Conservation (phyloP, 768 basidiomycete species). For the Amanita exitialis region DNA sequence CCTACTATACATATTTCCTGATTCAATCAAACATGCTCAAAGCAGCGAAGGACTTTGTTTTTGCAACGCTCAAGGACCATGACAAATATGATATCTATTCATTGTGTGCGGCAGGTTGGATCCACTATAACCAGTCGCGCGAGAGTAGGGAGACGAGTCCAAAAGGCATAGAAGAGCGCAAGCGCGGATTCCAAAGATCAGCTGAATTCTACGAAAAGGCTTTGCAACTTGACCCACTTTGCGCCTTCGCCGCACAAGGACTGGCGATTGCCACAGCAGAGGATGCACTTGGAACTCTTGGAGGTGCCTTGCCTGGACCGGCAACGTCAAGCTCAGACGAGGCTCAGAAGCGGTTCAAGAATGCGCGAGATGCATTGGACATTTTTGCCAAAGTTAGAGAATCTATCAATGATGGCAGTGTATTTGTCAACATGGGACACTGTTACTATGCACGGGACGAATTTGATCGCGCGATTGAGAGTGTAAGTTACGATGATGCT, state of each 20-base stretch:
- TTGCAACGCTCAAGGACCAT: slow-evolving; percentile 74
- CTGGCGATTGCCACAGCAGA: slow-evolving; percentile 92
- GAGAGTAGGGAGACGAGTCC: slow-evolving; percentile 64
- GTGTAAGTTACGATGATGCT: slow-evolving; percentile 40
- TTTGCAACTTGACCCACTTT: slow-evolving; percentile 69
- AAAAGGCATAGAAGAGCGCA: slow-evolving; percentile 58
- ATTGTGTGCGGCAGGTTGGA: slow-evolving; percentile 81
- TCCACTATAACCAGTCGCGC: slow-evolving; percentile 77
- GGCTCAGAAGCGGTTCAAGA: slow-evolving; percentile 49
- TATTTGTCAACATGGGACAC: slow-evolving; percentile 95
- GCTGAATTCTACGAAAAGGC: slow-evolving; percentile 95
- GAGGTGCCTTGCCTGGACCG: slow-evolving; percentile 32
- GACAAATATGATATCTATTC: slow-evolving; percentile 88
- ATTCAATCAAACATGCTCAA: slow-evolving; percentile 64
- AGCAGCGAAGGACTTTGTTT: slow-evolving; percentile 84
- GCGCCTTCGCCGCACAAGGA: slow-evolving; percentile 92
- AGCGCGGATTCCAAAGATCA: slow-evolving; percentile 65
- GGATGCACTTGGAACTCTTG: slow-evolving; percentile 68
- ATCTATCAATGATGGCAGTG: slow-evolving; percentile 69
- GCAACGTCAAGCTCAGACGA: slow-evolving; percentile 48
- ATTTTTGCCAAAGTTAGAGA: slow-evolving; percentile 90
- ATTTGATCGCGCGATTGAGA: slow-evolving; percentile 92
- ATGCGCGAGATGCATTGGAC: slow-evolving; percentile 80
- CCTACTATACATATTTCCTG: slow-evolving; percentile 90
- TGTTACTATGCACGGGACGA: slow-evolving; percentile 91